Evolutionary conservation across 257 asterid genomes (phyloP).

Genomic region (Jaltomata sinuosa): DNA sequence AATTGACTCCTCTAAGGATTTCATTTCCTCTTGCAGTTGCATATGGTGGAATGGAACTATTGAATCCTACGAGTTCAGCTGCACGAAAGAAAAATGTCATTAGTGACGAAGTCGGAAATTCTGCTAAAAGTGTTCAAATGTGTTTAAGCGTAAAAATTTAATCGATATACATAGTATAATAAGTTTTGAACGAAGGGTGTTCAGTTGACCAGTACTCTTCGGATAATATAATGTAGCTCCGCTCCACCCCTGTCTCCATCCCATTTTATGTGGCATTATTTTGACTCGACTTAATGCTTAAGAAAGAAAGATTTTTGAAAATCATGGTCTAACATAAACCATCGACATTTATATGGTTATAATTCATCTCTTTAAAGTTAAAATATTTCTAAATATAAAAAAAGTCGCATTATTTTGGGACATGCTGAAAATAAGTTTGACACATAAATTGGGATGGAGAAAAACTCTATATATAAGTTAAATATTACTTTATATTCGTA

Average conservation of each 20-base stretch:
- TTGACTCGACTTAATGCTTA: not conserved
- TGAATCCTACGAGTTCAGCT: conserved; percentile 29
- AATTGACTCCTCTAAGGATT: conserved; percentile 28
- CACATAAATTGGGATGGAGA: not conserved
- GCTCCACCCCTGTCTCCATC: not conserved
- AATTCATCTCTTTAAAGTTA: not conserved
- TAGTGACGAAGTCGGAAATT: not conserved
- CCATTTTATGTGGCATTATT: not conserved
- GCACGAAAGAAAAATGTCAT: not conserved
- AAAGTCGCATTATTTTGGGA: rapidly evolving
- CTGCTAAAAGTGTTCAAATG: not conserved
- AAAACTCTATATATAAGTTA: not conserved
- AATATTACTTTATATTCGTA: not conserved
- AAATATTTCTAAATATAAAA: not conserved
- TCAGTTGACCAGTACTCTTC: not conserved
- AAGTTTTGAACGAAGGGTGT: not conserved
- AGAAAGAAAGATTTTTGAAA: not conserved
- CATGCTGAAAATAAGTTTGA: too few species aligned
- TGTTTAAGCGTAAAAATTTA: too few species aligned
- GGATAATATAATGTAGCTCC: not conserved
- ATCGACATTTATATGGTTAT: not conserved
- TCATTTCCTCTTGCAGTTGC: conserved; percentile 13
- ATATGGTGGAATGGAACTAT: conserved; percentile 28
- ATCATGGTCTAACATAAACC: not conserved
- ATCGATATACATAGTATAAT: not conserved